phyloP scores from a whole-genome alignment of 23 red algal species.

The Gracilaria caudata region DNA sequence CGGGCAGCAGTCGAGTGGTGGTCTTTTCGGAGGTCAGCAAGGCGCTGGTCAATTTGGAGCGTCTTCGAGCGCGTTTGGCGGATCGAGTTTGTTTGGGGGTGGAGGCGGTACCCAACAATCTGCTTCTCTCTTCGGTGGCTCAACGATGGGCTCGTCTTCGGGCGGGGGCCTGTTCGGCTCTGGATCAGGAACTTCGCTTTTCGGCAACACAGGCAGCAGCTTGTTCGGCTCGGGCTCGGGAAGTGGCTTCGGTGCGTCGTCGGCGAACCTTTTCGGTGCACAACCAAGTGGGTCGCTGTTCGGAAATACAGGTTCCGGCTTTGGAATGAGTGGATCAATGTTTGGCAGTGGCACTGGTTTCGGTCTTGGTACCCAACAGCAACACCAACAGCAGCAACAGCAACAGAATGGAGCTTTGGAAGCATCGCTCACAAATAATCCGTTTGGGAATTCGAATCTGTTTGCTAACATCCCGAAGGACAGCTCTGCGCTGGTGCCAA shows the following conservation, averaged over 20 bases:
- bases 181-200: conserved; percentile 13
- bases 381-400: conserved; percentile 47
- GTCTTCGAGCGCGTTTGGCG: conserved; percentile 38
- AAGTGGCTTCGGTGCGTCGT: not conserved
- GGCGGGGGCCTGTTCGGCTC: conserved; percentile 35
- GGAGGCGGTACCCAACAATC: conserved; percentile 21
- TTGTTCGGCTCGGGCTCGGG: conserved; percentile 42
- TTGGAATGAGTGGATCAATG: conserved; percentile 17
- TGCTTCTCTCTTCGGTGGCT: conserved; percentile 37
- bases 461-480: conserved; percentile 14
- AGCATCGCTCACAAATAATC: conserved; percentile 58
- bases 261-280: conserved; percentile 19
- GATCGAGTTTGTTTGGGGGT: conserved; percentile 21
- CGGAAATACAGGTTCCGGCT: conserved; percentile 18
- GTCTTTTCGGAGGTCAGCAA: conserved; percentile 38
- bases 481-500: not conserved
- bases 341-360: conserved; percentile 33
- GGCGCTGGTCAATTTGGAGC: conserved; percentile 14
- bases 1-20: not conserved
- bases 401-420: conserved; percentile 33
- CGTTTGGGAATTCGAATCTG: conserved; percentile 57
- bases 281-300: conserved; percentile 43
- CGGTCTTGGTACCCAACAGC: conserved; percentile 32
- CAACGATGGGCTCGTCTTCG: conserved; percentile 8
- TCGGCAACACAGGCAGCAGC: conserved; percentile 38